Conservation (phyloP, 225 moss, liverwort and hornwort species). For the Pleurozium schreberi region DNA sequence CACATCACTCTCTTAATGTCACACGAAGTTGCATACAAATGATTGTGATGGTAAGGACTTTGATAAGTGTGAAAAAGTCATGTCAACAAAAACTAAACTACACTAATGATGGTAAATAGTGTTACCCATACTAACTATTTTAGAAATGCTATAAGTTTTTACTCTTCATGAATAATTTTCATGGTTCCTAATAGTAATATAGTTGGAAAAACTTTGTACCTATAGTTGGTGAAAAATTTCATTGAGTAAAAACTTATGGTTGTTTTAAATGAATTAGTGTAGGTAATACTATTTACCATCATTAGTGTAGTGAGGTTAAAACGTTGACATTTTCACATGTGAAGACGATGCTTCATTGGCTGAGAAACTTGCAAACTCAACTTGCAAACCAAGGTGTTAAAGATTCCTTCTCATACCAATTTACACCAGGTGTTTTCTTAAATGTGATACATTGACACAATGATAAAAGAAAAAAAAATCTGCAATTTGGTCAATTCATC, state of each 20-base stretch:
- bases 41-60: neutral
- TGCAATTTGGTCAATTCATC: neutral
- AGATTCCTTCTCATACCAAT: neutral
- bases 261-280: too few species aligned
- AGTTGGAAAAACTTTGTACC: too few species aligned
- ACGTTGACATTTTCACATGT: neutral
- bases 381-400: neutral
- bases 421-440: neutral
- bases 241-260: too few species aligned
- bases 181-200: too few species aligned
- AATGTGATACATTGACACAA: neutral
- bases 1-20: neutral
- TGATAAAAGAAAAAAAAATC: neutral
- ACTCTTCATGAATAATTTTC: too few species aligned
- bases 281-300: too few species aligned
- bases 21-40: neutral
- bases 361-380: neutral
- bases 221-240: too few species aligned
- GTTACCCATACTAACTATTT: too few species aligned
- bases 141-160: too few species aligned
- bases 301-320: neutral
- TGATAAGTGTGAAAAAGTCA: neutral
- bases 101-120: too few species aligned
- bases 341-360: too few species aligned
- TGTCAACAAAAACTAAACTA: neutral